Percentiles rank a stretch among this genome's conserved stretches.
Evolutionary conservation across 352 stramenopile species (phyloP).

Genomic region (Globisporangium nagaii): DNA sequence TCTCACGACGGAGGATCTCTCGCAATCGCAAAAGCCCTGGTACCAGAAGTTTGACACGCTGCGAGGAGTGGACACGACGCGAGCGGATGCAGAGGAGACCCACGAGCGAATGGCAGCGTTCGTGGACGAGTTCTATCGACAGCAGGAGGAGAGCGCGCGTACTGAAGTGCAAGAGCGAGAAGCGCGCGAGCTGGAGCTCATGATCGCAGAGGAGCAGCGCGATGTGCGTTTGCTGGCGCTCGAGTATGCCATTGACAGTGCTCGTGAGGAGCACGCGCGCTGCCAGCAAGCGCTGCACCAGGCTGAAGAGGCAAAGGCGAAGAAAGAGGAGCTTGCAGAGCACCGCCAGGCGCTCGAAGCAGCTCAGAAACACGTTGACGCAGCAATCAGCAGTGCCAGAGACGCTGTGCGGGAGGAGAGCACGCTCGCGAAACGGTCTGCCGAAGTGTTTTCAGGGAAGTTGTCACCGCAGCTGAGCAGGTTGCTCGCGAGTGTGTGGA

Average conservation of each 20-base stretch:
- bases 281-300: constrained; percentile 37
- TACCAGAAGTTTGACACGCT: constrained; percentile 48
- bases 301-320: constrained; percentile 66
- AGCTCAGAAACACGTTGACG: constrained; percentile 28
- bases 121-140: constrained; percentile 26
- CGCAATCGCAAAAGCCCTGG: constrained; percentile 30
- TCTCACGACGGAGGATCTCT: constrained; percentile 20
- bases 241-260: constrained; percentile 28
- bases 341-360: constrained; percentile 33
- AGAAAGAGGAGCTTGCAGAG: constrained; percentile 69
- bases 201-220: constrained; percentile 33
- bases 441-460: constrained; percentile 21
- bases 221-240: constrained; percentile 26
- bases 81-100: constrained; percentile 20
- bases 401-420: constrained; percentile 22
- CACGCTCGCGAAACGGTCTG: neutral
- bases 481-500: constrained; percentile 40
- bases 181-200: constrained; percentile 15
- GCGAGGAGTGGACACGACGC: constrained; percentile 17
- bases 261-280: constrained; percentile 28
- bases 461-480: constrained; percentile 24
- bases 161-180: constrained; percentile 25
- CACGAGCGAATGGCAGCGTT: constrained; percentile 25
- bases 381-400: constrained; percentile 11
- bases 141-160: constrained; percentile 10